Evolutionary conservation across 108 stramenopile species (phyloP).

Genomic region (Skeletonema tropicum): DNA sequence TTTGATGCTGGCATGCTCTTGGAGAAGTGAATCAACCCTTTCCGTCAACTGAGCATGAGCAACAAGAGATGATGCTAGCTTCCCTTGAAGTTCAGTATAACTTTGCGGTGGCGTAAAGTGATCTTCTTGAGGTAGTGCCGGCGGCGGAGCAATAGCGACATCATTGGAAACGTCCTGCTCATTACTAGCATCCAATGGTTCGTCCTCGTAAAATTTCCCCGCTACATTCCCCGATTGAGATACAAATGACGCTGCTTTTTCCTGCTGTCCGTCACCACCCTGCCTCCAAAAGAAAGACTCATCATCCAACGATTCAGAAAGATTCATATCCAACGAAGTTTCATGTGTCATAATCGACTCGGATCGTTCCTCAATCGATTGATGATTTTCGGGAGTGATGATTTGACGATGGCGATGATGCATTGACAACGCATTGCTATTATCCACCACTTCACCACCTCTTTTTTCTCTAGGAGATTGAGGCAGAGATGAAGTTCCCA

Average conservation of each 20-base stretch:
- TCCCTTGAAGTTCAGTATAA: background rate
- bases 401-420: too few species aligned
- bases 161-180: background rate
- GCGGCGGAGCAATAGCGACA: background rate
- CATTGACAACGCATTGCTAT: too few species aligned
- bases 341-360: too few species aligned
- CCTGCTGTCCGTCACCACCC: too few species aligned
- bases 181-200: background rate
- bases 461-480: too few species aligned
- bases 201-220: background rate
- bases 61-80: background rate
- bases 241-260: background rate
- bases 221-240: background rate
- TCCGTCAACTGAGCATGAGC: background rate
- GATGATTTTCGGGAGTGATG: too few species aligned
- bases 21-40: background rate
- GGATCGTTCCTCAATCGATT: too few species aligned
- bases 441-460: too few species aligned
- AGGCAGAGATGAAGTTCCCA: too few species aligned
- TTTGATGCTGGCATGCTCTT: background rate
- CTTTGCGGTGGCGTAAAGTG: background rate
- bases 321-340: too few species aligned
- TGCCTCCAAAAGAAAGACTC: too few species aligned
- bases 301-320: too few species aligned
- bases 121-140: background rate